Percentiles rank a stretch among this genome's conserved stretches.
These are phyloP conservation scores for Rhynchosporium secalis DNA, from an alignment of 2,329 filamentous ascomycete species.

Conservation along the genomic window DNA sequence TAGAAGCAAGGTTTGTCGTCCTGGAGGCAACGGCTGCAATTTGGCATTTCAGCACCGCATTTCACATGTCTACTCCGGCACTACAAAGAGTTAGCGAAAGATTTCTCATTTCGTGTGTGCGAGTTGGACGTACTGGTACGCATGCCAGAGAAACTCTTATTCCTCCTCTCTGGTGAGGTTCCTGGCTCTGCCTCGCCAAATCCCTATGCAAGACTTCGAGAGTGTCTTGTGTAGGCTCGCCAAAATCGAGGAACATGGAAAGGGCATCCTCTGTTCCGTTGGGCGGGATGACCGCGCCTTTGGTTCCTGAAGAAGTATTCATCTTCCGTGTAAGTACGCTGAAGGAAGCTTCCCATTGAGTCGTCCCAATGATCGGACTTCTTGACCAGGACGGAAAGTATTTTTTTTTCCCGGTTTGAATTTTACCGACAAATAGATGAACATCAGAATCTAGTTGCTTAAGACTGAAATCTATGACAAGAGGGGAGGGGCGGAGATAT, in stretches of 20 bases:
- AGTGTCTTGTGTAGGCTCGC: conserved; percentile 11
- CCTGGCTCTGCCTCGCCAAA: conserved; percentile 15
- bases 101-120: conserved; percentile 48
- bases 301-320: conserved; percentile 5
- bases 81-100: conserved; percentile 27
- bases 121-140: conserved; percentile 43
- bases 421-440: neutral
- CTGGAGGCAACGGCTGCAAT: conserved; percentile 45
- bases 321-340: neutral
- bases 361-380: neutral
- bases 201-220: neutral
- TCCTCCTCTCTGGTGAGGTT: conserved; percentile 25
- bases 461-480: neutral
- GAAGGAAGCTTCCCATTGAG: neutral
- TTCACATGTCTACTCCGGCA: conserved; percentile 46
- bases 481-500: conserved; percentile 14
- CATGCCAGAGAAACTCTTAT: conserved; percentile 47
- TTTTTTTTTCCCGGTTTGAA: neutral
- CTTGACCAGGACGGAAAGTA: neutral
- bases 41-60: conserved; percentile 48
- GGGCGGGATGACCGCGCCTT: neutral
- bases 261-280: conserved; percentile 4
- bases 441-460: neutral
- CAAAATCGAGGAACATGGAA: conserved; percentile 29
- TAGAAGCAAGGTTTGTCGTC: conserved; percentile 49